Evolutionary conservation across 495 filamentous ascomycete genomes (phyloP).

Genomic region (Tuber indicum): DNA sequence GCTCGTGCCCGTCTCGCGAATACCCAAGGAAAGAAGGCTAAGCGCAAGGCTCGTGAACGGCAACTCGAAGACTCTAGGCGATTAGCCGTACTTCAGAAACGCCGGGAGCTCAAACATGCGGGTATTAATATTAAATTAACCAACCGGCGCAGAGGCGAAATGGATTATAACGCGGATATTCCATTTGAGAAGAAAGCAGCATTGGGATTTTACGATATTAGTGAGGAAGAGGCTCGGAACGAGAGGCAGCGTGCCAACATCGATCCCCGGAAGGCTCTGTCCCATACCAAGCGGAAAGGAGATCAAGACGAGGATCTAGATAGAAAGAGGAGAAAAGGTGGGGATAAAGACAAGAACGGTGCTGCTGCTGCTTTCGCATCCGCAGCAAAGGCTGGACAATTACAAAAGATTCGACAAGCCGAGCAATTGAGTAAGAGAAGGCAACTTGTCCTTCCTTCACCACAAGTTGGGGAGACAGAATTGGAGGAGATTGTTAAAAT

Average conservation of each 20-base stretch:
- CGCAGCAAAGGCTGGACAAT: conserved; percentile 87
- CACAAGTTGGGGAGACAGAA: conserved; percentile 86
- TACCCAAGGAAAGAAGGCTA: conserved; percentile 97
- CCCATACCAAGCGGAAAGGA: conserved; percentile 91
- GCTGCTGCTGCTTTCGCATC: conserved; percentile 71
- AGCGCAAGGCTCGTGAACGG: conserved; percentile 90
- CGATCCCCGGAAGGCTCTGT: conserved; percentile 88
- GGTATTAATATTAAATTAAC: conserved; percentile 96
- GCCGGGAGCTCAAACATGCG: conserved; percentile 90
- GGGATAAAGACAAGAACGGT: conserved; percentile 62
- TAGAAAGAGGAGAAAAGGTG: conserved; percentile 71
- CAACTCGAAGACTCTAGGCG: conserved; percentile 91
- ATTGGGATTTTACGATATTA: conserved; percentile 88
- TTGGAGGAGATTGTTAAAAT: conserved; percentile 98
- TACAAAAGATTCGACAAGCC: conserved; percentile 92
- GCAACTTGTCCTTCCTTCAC: conserved; percentile 68
- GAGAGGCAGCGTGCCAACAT: conserved; percentile 83
- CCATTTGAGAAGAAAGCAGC: conserved; percentile 91
- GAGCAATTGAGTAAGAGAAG: conserved; percentile 92
- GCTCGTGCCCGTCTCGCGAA: conserved; percentile 93
- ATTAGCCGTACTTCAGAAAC: conserved; percentile 85
- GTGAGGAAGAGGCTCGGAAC: conserved; percentile 69
- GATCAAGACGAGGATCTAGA: conserved; percentile 78
- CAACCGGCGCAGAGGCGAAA: conserved; percentile 88
- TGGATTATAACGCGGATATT: conserved; percentile 99